These are phyloP conservation scores for Arthrobotrys entomopaga DNA, from an alignment of 2,329 filamentous ascomycete genomes.

Conservation along the genomic window DNA sequence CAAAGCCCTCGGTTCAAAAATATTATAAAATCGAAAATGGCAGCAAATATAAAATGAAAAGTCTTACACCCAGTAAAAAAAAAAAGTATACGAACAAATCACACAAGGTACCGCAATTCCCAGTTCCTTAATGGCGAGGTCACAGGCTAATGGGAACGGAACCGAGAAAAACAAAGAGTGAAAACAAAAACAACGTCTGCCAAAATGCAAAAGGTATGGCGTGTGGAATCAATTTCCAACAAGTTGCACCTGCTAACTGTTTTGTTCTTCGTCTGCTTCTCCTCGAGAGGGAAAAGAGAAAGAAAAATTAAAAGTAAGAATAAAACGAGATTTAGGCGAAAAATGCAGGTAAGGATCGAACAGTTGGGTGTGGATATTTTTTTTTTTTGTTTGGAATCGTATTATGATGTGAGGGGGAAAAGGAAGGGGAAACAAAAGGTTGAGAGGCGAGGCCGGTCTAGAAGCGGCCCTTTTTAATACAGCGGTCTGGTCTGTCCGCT, in stretches of 20 bases:
- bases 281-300: neutral
- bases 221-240: conserved; percentile 4
- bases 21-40: conserved; percentile 3
- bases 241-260: neutral
- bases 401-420: conserved; percentile 36
- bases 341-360: conserved; percentile 10
- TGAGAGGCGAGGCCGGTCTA: conserved; percentile 55
- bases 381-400: conserved; percentile 7
- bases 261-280: neutral
- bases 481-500: conserved; percentile 19
- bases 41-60: neutral
- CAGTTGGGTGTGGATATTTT: conserved; percentile 1
- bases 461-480: conserved; percentile 55
- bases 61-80: conserved; percentile 1
- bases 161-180: neutral
- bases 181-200: neutral
- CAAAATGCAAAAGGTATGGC: neutral
- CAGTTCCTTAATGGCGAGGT: too few relatives aligned
- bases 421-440: conserved; percentile 28
- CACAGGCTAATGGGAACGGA: too few relatives aligned
- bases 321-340: conserved; percentile 19
- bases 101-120: too few relatives aligned
- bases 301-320: neutral
- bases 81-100: too few relatives aligned
- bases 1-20: conserved; percentile 15